Conservation (phyloP, 805 yeast species). For the Zygosaccharomyces kombuchaensis region DNA sequence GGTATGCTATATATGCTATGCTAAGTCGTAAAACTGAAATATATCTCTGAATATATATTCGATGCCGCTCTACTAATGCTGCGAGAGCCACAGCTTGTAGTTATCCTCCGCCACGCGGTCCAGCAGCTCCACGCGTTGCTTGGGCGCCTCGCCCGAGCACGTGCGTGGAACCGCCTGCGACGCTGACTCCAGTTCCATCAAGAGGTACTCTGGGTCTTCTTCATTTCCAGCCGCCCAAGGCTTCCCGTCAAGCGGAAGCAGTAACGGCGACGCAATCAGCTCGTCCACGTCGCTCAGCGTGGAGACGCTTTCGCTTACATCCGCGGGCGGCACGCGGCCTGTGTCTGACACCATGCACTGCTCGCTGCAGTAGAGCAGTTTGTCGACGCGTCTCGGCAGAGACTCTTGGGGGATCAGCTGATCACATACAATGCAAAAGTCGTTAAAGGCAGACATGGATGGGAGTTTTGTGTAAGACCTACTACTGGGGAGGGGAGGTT, state of each 20-base stretch:
- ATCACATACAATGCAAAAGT: constrained; percentile 57
- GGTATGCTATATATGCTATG: constrained; percentile 3
- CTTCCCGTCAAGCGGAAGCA: constrained; percentile 18
- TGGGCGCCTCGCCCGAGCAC: background rate
- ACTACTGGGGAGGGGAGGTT: too few species aligned
- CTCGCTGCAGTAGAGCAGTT: constrained; percentile 26
- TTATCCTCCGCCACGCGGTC: constrained; percentile 32
- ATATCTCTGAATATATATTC: constrained; percentile 9
- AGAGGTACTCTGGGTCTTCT: background rate
- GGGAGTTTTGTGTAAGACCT: background rate
- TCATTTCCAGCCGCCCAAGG: background rate
- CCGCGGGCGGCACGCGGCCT: constrained; percentile 4
- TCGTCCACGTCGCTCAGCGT: constrained; percentile 18
- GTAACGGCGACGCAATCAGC: constrained; percentile 23
- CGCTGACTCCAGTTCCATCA: constrained; percentile 3
- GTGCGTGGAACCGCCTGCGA: constrained; percentile 8
- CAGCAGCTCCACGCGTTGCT: constrained; percentile 2
- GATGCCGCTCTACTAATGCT: constrained; percentile 11
- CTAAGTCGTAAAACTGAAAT: constrained; percentile 5
- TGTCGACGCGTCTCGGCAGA: constrained; percentile 8
- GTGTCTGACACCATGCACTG: constrained; percentile 14
- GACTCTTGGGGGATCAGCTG: constrained; percentile 22
- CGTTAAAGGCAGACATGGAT: constrained; percentile 41
- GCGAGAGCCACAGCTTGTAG: constrained; percentile 31
- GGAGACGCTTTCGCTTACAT: constrained; percentile 2